Conservation (phyloP, 306 rosid genomes). For the Arachis stenosperma region DNA sequence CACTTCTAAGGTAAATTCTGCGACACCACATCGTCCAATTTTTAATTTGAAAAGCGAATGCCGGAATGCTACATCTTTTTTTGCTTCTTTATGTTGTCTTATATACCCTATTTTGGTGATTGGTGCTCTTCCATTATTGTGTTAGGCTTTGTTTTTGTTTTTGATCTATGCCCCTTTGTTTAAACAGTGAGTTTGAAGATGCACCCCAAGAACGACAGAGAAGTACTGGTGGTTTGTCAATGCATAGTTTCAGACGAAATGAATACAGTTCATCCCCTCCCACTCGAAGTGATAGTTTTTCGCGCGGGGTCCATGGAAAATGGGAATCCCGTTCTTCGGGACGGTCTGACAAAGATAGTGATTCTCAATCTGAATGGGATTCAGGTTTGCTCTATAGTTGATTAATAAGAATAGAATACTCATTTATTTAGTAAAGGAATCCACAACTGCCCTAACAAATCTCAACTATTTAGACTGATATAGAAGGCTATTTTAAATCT, state of each 20-base stretch:
- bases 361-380: constrained; percentile 81
- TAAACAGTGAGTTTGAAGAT: constrained; percentile 81
- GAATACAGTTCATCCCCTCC: constrained; percentile 92
- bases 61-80: constrained; percentile 24
- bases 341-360: constrained; percentile 76
- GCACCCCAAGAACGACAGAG: constrained; percentile 69
- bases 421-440: background rate
- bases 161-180: background rate
- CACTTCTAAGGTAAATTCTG: constrained; percentile 64
- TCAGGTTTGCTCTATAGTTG: constrained; percentile 63
- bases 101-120: background rate
- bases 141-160: constrained; percentile 38
- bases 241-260: constrained; percentile 62
- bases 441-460: constrained; percentile 16
- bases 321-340: constrained; percentile 88
- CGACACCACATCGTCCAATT: background rate
- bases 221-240: constrained; percentile 63
- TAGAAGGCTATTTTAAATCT: constrained; percentile 3
- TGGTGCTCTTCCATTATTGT: constrained; percentile 16
- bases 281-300: constrained; percentile 71
- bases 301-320: constrained; percentile 75
- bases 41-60: constrained; percentile 15
- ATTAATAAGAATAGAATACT: constrained; percentile 26
- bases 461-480: constrained; percentile 16
- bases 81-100: background rate